These are phyloP conservation scores for Tulasnella sp. DNA, from an alignment of 768 basidiomycete genomes.

Conservation along the genomic window DNA sequence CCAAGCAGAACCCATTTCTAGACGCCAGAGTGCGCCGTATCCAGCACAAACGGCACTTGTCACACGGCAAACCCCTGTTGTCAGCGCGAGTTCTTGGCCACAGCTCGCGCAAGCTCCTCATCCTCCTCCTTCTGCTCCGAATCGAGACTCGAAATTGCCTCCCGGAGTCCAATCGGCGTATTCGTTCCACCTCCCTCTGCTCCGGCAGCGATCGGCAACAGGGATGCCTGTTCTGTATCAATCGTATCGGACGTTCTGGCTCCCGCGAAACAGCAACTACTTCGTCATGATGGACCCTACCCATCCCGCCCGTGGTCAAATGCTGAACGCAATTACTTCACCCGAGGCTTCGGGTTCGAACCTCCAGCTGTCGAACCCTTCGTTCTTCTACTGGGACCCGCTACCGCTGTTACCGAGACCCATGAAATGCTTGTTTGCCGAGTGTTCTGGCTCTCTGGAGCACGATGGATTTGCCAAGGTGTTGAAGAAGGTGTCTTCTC, in stretches of 20 bases:
- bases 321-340: not conserved
- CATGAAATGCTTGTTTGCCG: not conserved
- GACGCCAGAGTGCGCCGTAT: not conserved
- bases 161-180: not conserved
- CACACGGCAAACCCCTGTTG: not conserved
- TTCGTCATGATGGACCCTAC: not conserved
- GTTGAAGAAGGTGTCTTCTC: not conserved
- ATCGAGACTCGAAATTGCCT: not conserved
- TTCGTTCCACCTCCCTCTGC: not conserved
- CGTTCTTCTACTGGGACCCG: slow-evolving; percentile 12
- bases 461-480: not conserved
- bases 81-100: not conserved
- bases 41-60: not conserved
- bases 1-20: not conserved
- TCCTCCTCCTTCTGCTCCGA: not conserved
- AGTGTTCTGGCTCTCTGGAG: not conserved
- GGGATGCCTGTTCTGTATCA: slow-evolving; percentile 3
- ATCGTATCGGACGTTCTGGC: slow-evolving; percentile 4
- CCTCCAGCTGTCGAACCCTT: not conserved
- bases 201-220: not conserved
- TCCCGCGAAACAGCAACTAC: slow-evolving; percentile 10
- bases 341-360: not conserved
- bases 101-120: not conserved
- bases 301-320: not conserved
- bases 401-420: not conserved